Evolutionary conservation across 805 yeast species (phyloP), one percentile per base, ranked within the genome.

Genomic region (Pichia rugopelliculosa): DNA sequence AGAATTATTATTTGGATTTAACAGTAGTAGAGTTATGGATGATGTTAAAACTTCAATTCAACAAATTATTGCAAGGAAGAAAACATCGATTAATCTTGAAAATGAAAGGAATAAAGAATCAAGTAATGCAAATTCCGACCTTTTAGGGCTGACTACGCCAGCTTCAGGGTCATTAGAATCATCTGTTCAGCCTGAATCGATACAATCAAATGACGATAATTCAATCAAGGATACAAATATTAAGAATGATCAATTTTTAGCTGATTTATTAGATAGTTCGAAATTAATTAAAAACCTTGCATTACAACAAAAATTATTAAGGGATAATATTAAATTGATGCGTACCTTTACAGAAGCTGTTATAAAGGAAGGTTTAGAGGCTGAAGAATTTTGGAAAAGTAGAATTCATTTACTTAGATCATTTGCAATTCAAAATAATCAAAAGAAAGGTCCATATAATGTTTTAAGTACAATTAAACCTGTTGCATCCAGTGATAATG

Each of bases 401-500:
- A 70, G 97, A 53, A 70, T 89, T 11, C 87, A 87, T 56, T 72
- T 84, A 23, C 66, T 93, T 47, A 70, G 98, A 46, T 88, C 96
- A 0, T 87, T 78, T 67, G 96, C 97, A 0, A 75, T 93, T 53
- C 78, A 91, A 9, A 76, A 79, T 17, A 77, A 88, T 20, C 99
- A 93, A 60, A 85, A 86, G 54, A 73, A 84, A 43, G 99, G 99
- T 0, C 93, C 96, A 0, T 93, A 90, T 62, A 93, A 93, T 60
- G 98, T 93, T 0, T 69, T 93, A 45, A 84, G 96, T 39, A 88
- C 98, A 0, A 91, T 93, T 53, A 87, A 86, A 59, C 96, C 98
- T 0, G 91, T 88, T 8, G 96, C 96, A 0, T 82, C 95, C 0
- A 78, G 87, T 46, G 98, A 91, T 59, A 91, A 91, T 65, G 87